Conservation (phyloP, 169 alveolate genomes). For the Plasmodium fragile region DNA sequence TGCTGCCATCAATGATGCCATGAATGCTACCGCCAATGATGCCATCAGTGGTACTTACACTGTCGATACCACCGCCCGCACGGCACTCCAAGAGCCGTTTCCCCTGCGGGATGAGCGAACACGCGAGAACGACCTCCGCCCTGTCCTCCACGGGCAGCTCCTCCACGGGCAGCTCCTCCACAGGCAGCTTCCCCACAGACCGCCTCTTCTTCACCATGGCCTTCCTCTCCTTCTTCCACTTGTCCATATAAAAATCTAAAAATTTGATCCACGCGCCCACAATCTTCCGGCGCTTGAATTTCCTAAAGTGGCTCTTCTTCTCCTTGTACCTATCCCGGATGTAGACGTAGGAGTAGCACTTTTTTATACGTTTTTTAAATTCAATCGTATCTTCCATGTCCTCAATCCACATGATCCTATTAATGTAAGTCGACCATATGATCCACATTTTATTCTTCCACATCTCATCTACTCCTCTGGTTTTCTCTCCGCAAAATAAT, state of each 20-base stretch:
- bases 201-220: background rate
- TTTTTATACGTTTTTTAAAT: conserved; percentile 10
- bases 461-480: background rate
- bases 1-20: background rate
- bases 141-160: background rate
- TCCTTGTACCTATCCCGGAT: background rate
- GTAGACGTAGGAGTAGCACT: background rate
- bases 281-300: background rate
- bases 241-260: background rate
- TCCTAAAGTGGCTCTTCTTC: conserved; percentile 15
- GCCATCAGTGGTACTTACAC: background rate
- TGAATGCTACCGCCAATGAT: background rate
- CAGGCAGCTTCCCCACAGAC: background rate
- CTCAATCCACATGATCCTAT: conserved; percentile 21
- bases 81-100: background rate
- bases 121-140: background rate
- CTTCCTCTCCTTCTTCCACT: conserved; percentile 16
- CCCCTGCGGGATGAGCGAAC: background rate
- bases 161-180: background rate
- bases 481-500: conserved; percentile 7
- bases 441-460: conserved; percentile 37
- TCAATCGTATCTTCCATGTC: conserved; percentile 2
- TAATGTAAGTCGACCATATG: background rate
- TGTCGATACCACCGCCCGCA: background rate
- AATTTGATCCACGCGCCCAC: background rate